Base-by-base conservation (phyloP, 768 basidiomycete genomes). In the Xerocomus spinulosus region DNA sequence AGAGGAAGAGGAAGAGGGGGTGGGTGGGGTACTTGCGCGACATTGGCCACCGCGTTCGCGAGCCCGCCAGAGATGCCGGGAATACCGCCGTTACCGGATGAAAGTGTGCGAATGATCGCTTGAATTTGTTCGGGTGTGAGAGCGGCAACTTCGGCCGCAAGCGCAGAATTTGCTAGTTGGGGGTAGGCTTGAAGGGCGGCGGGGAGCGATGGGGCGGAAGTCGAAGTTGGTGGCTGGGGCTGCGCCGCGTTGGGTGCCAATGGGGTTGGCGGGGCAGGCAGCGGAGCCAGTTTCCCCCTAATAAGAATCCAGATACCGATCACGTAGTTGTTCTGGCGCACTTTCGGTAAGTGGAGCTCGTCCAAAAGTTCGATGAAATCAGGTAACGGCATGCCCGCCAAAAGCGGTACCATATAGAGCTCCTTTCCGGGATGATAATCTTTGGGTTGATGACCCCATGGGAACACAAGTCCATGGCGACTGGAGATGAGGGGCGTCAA, bases 341-440 rank as follows among this genome's bases (percentile, higher is more conserved):
- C 60, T 56, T 78, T 80, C 13, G 89, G 87, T 2, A 95, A 64
- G 48, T 73, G 74, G 38, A 92, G 73, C 23, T 87, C 75, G 55
- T 94, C 92, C 39, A 92, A 66, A 2, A 94, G 72, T 57, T 92
- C 89, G 54, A 94, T 76, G 57, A 82, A 94, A 49, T 94, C 92
- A 1, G 92, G 92, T 2, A 93, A 68, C 0, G 82, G 73, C 42
- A 84, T 77, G 24, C 68, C 73, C 20, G 85, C 73, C 18, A 75
- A 70, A 14, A 95, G 68, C 2, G 92, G 92, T 15, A 94, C 77
- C 55, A 94, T 78, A 58, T 95, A 95, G 29, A 94, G 68, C 62
- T 95, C 92, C 47, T 87, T 85, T 28, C 91, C 92, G 33, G 87
- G 85, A 47, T 80, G 75, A 58, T 79, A 69, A 10, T 90, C 84